Conservation (phyloP, 2,329 filamentous ascomycete species). For the Penicillium nordicum region DNA sequence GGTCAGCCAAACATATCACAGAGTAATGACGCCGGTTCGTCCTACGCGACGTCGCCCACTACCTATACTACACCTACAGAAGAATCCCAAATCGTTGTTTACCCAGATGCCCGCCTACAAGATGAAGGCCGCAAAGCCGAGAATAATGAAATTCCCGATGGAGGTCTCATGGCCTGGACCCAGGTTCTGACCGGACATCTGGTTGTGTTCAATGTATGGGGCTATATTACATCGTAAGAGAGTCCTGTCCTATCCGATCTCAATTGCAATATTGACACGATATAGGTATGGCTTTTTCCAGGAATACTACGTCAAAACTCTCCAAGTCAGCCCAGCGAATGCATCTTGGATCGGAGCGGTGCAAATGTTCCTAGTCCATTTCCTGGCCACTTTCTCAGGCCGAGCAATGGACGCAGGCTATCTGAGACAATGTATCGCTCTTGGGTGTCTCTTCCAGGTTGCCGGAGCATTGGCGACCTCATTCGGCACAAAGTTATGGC, state of each 20-base stretch:
- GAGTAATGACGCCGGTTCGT: neutral
- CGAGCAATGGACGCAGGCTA: conserved; percentile 43
- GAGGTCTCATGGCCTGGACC: conserved; percentile 30
- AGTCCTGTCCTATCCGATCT: neutral
- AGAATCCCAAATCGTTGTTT: neutral
- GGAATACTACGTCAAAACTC: conserved; percentile 39
- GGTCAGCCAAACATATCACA: neutral
- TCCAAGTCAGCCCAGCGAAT: conserved; percentile 33
- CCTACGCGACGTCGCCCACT: neutral
- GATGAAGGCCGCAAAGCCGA: conserved; percentile 2
- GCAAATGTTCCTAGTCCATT: conserved; percentile 44
- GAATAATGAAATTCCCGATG: conserved; percentile 24
- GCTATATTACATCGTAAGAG: conserved; percentile 11
- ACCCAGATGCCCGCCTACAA: neutral
- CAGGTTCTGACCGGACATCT: conserved; percentile 32
- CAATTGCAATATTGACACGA: neutral
- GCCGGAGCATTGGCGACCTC: conserved; percentile 49
- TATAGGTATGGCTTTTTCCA: conserved; percentile 41
- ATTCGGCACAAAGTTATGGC: conserved; percentile 45
- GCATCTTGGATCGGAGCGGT: conserved; percentile 50
- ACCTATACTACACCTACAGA: neutral
- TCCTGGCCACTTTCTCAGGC: conserved; percentile 43
- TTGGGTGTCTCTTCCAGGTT: conserved; percentile 19
- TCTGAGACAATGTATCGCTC: conserved; percentile 25
- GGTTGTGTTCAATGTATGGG: conserved; percentile 25